Evolutionary conservation across 768 basidiomycete species (phyloP), one percentile per base, ranked within the genome.

Genomic region (Leccinum variicolor): DNA sequence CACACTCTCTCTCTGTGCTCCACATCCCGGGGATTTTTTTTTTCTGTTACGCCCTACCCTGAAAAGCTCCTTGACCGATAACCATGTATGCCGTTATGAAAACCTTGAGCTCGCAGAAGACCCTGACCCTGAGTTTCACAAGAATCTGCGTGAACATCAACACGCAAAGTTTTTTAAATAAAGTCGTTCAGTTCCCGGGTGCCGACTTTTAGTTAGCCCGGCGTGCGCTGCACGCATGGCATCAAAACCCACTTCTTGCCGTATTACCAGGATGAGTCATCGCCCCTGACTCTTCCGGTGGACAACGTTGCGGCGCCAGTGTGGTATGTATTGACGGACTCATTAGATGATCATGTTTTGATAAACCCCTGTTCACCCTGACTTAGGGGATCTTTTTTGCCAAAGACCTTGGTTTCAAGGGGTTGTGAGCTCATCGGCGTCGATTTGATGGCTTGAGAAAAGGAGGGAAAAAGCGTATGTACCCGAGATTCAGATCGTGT

Each of bases 51-150:
- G 28, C 28, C 17, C 9, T 29, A 50, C 61, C 54, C 60, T 41
- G 60, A 11, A 33, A 14, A 28, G 36, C 33, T 31, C 48, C 53
- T 39, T 48, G 33, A 21, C 34, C 15, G 45, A 46, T 26, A 25
- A 43, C 17, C 36, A 14, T 52, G 7, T 25, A 23, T 21, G 21
- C 62, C 46, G 47, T 43, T 50, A 56, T 63, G 58, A 56, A 64
- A 51, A 19, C 58, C 52, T 43, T 53, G 49, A 53, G 36, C 62
- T 61, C 58, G 26, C 62, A 61, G 57, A 17, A 46, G 15, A 64
- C 62, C 62, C 63, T 56, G 63, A 61, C 62, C 62, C 62, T 64
- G 61, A 64, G 48, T 50, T 47, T 53, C 52, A 53, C 45, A 50
- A 57, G 23, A 21, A 8, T 26, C 28, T n/a, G 46, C 10, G 23